Evolutionary conservation across 1,139 yeast species (phyloP).

Genomic region (Magnusiomyces suaveolens): DNA sequence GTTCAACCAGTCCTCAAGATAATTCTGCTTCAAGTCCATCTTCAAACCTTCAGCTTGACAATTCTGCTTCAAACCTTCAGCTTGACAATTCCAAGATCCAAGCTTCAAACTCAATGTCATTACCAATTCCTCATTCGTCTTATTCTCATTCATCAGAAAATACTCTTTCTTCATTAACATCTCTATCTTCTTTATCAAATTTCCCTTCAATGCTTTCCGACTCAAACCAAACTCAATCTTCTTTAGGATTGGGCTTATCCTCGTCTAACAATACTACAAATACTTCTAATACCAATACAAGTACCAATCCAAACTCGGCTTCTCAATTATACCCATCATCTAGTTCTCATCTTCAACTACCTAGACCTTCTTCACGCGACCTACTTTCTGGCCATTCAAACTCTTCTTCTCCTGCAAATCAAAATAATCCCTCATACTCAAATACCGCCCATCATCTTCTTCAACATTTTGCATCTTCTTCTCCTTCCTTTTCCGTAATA

Average conservation of each 20-base stretch:
- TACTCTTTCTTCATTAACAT: not conserved
- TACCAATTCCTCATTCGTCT: not conserved
- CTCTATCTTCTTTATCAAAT: not conserved
- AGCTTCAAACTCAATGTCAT: not conserved
- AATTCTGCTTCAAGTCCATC: not conserved
- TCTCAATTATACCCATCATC: not conserved
- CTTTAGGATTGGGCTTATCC: not conserved
- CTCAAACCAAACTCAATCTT: not conserved
- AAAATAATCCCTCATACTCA: not conserved
- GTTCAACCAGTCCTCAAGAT: not conserved
- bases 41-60: not conserved
- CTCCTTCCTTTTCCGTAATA: not conserved
- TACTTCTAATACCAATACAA: too few relatives aligned
- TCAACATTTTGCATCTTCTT: not conserved
- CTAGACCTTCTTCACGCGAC: constrained; percentile 1
- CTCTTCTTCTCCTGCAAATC: not conserved
- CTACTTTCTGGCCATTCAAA: not conserved
- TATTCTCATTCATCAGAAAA: not conserved
- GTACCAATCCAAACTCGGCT: too few relatives aligned
- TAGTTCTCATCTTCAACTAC: not conserved
- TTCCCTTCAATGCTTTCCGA: not conserved
- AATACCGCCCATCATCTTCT: not conserved
- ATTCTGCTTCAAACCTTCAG: not conserved
- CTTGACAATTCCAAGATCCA: not conserved
- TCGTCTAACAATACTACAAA: not conserved